Evolutionary conservation across 345 rosid genomes (phyloP), one percentile per base, ranked within the genome.

Genomic region (Sisymbrium altissimum): DNA sequence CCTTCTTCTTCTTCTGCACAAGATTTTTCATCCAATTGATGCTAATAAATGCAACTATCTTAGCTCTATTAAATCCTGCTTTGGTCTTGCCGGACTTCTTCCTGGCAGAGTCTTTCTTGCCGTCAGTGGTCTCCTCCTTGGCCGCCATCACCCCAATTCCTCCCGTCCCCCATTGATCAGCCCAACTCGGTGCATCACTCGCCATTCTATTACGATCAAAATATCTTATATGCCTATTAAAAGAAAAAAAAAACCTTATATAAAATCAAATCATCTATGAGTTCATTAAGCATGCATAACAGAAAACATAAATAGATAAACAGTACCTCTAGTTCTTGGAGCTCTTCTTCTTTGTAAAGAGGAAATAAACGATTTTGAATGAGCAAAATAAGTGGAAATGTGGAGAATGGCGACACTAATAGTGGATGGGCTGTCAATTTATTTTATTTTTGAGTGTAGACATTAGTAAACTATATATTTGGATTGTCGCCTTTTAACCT

Each of bases 121-220:
- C 48, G 41, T 68, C 68, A 7, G 67, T 23, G 13, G 62, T 69
- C n/a, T 83, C 85, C 0, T 83, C 88, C 12, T 83, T 83, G 6
- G 75, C 73, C 6, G 73, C 79, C 78, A 85, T 84, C 33, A 85
- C 82, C 17, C 72, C 83, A 72, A 82, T 68, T 9, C 97, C 97
- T 58, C 97, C 97, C 5, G 84, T 84, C 5, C 97, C 99, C 97
- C 96, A 88, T 69, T 95, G 97, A 79, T 89, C 97, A 9, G 97
- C 96, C 97, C 93, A 94, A 84, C 93, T 91, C 2, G 90, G 92
- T 45, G 93, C 91, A 44, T 87, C 96, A 57, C 83, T 83, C 9
- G 83, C 90, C 98, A 91, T 88, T 63, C 41, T 52, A 4, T 33
- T 13, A 10, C 14, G 38, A 65, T 44, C 46, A 29, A 38, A 21